Conservation (phyloP, 306 rosid genomes). For the Quercus parvula region DNA sequence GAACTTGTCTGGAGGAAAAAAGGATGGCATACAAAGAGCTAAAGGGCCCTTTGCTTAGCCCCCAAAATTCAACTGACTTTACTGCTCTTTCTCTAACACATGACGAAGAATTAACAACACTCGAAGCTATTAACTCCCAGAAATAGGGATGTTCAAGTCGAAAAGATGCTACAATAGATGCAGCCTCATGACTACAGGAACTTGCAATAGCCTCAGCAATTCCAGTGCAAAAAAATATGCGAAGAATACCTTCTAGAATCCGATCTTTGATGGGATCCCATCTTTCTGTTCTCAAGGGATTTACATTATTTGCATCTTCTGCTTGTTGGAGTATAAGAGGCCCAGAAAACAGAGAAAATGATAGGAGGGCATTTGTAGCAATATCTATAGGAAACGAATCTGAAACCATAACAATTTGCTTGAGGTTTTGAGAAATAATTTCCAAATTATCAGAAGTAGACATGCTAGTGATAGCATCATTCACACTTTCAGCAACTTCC, state of each 20-base stretch:
- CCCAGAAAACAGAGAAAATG: conserved; percentile 61
- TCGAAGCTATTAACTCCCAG: conserved; percentile 81
- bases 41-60: conserved; percentile 80
- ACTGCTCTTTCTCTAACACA: conserved; percentile 83
- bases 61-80: conserved; percentile 95
- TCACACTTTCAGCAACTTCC: conserved; percentile 74
- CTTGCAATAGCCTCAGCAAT: conserved; percentile 78
- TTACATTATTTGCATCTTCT: conserved; percentile 39
- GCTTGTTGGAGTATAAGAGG: conserved; percentile 48
- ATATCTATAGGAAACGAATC: conserved; percentile 56
- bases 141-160: conserved; percentile 57
- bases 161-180: conserved; percentile 57
- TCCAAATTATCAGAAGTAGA: conserved; percentile 39
- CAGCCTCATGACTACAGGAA: conserved; percentile 62
- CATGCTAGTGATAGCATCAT: conserved; percentile 42
- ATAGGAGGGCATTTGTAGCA: conserved; percentile 79
- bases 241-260: conserved; percentile 77
- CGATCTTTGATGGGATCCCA: conserved; percentile 66
- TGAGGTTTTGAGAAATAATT: conserved; percentile 33
- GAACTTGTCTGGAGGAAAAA: conserved; percentile 69
- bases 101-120: conserved; percentile 63
- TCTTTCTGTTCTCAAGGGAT: conserved; percentile 46
- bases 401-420: conserved; percentile 51
- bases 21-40: conserved; percentile 84
- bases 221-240: conserved; percentile 88